Evolutionary conservation across 2,329 filamentous ascomycete species (phyloP), one percentile per base, ranked within the genome.

Genomic region (Xylaria sp.): DNA sequence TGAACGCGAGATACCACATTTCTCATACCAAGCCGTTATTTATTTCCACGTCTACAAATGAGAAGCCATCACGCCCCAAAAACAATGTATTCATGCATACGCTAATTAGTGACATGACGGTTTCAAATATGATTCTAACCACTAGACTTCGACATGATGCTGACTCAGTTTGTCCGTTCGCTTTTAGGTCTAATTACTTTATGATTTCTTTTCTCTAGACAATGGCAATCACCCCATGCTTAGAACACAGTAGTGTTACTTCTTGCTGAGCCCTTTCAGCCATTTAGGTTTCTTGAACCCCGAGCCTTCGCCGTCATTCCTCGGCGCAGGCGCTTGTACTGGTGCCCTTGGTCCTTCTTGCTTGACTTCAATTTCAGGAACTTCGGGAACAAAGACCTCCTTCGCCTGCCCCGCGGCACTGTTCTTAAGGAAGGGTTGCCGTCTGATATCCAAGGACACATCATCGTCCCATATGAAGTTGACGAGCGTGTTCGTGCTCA

Each of bases 181-280:
- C 30, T n/a, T n/a, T 43, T 32, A 8, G 5, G 3, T 34, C 25
- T 4, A 50, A 50, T 12, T 23, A 7, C n/a, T 10, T 4, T 8
- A 23, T 34, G 23, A n/a, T 45, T 50, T 39, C 36, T n/a, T 57
- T 65, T 20, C 23, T 57, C 3, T 28, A 18, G 3, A 41, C 23
- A 41, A 8, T n/a, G 36, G 32, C 20, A 20, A 55, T 39, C 10
- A 4, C 9, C 13, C 6, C 4, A 15, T 41, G 6, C 60, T 56
- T 32, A 30, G 20, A 53, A 45, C 10, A 46, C 13, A 36, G n/a
- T 60, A 23, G 20, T 15, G 23, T 81, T 77, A 92, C 82, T 93
- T 94, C 85, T 92, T 94, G 8, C 88, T 88, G 34, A 89, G 84
- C 63, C 91, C 80, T 78, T 91, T 92, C 46, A 94, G 80, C 87